Evolutionary conservation across 2,329 filamentous ascomycete species (phyloP), one percentile per base, ranked within the genome.

Genomic region (Fusarium falciforme): DNA sequence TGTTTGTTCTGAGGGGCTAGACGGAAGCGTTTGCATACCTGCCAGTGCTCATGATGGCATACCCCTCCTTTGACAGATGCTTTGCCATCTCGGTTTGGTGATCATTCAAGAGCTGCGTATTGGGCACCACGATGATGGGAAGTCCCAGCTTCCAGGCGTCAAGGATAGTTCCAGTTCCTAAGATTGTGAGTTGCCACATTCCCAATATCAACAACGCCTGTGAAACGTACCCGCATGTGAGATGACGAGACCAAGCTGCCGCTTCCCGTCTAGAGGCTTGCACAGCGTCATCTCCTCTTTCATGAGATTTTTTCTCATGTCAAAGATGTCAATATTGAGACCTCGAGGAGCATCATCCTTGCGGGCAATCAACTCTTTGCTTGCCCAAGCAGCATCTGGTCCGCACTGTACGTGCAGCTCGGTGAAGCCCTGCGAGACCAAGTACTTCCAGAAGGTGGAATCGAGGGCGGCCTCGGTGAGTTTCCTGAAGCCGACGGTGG

Each of bases 51-150:
- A 92, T 88, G n/a, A 95, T 87, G 4, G 94, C 90, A 83, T 97
- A 97, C 27, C 93, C 92, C 75, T 94, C 90, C 27, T 87, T 84
- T 35, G 93, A 89, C 66, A 98, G 88, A 74, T 94, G 92, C 59
- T 91, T 87, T 1, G 96, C 96, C 64, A 99, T 89, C 81, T 98
- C 94, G 22, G 91, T 89, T 83, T 99, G 96, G 80, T 99, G 96
- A 78, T 99, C 96, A 79, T 97, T 92, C 77, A 98, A 88, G 1
- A 99, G 88, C 8, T 87, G 86, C 2, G 91, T 88, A 81, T 99
- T 99, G 3, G 96, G 93, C 3, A 99, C 95, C 1, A 98, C 94
- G 59, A 99, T 89, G n/a, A 98, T 85, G 4, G 94, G 92, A 0
- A 95, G 85, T 16, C 90, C 89, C 61, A 93, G 85, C 49, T 93